Base-by-base conservation (phyloP, 805 yeast genomes). In the Ogataea ganodermae region DNA sequence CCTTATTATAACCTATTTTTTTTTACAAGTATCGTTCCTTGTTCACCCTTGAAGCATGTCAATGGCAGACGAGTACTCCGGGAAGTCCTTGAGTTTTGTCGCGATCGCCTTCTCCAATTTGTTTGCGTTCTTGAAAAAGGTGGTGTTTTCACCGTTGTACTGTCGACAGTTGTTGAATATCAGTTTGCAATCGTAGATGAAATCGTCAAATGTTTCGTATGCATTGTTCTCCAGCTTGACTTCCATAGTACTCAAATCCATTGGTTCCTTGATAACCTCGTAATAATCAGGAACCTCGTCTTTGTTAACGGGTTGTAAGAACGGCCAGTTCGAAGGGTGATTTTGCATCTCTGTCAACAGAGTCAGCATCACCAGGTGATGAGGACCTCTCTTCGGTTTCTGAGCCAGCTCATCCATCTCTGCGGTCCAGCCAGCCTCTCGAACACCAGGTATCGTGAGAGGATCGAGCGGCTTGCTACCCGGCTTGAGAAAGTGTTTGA, bases 261-360 rank as follows among this genome's bases (percentile, higher is more conserved):
- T 94, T 6, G 99, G 99, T 65, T 94, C 97, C 62, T 90, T 90
- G 55, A 94, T 92, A 23, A 94, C 94, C 55, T 89, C 96, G 67
- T 92, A 94, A 63, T 94, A 94, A 68, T 94, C 99, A 1, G 95
- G 89, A 9, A 94, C 99, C 63, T 94, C 99, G 33, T 89, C 95
- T 62, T 80, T 83, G 65, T 86, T 89, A 12, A 94, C 99, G 2
- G 99, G 96, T 46, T 83, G 86, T 38, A 90, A 81, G 68, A 94
- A 94, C 31, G 99, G 99, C 99, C 99, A 94, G 22, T 97, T 92
- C 3, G 96, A 88, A 0, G 98, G 95, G 67, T 94, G 96, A 63
- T 88, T 89, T 61, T 89, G 94, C 71, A 94, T 66, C 61, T 94
- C 99, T 6, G 89, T 81, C 35, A 94, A 74, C 14, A 94, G 68